Conservation (phyloP, 148 eudicot species). For the Chenopodium album region DNA sequence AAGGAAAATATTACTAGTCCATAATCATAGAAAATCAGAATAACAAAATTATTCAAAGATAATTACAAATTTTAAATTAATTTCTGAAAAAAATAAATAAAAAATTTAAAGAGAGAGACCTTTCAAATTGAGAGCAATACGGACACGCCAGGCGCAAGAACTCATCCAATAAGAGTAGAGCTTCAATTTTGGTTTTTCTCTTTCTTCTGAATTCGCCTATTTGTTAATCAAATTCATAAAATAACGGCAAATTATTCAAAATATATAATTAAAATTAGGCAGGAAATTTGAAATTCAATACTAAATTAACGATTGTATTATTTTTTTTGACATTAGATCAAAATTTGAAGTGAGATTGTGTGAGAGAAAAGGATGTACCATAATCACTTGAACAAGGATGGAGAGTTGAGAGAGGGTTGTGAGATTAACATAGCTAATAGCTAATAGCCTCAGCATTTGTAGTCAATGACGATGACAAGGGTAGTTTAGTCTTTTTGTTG, state of each 20-base stretch:
- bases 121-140: slow-evolving; percentile 82
- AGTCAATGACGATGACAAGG: too few species aligned
- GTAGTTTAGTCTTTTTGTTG: too few species aligned
- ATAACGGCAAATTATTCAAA: too few species aligned
- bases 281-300: too few species aligned
- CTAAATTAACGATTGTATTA: too few species aligned
- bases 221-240: neutral
- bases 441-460: too few species aligned
- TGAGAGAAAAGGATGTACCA: neutral
- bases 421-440: too few species aligned
- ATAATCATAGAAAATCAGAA: neutral
- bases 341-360: too few species aligned
- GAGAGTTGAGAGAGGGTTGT: too few species aligned
- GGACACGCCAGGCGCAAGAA: slow-evolving; percentile 86
- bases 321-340: neutral
- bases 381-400: too few species aligned
- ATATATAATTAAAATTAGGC: too few species aligned
- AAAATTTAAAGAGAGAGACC: slow-evolving; percentile 41
- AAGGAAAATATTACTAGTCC: neutral
- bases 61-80: neutral
- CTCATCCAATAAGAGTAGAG: slow-evolving; percentile 74
- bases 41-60: neutral
- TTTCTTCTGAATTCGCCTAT: slow-evolving; percentile 35
- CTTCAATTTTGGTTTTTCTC: slow-evolving; percentile 45
- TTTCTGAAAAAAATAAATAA: neutral